A percentile compares a stretch with the other conserved stretches of the same genome.
phyloP scores from a whole-genome alignment of 2,329 filamentous ascomycete genomes.

The Trichothecium roseum region DNA sequence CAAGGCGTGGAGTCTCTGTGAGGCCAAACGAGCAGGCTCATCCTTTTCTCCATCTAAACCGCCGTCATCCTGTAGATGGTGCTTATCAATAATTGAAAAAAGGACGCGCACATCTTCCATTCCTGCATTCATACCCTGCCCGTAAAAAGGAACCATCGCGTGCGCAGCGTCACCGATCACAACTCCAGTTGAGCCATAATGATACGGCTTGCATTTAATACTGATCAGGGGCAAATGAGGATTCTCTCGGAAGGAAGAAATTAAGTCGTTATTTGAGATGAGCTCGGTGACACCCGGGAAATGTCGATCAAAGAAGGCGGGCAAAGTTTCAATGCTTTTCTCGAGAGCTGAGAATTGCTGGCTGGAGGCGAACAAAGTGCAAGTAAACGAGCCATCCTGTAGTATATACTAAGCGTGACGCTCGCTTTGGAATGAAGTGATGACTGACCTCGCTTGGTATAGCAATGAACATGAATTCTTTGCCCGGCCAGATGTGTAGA shows the following conservation, averaged over 20 bases:
- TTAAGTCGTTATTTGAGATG: slow-evolving; percentile 57
- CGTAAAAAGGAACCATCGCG: slow-evolving; percentile 97
- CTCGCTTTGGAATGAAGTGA: background rate
- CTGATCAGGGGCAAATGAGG: slow-evolving; percentile 88
- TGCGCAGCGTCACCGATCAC: slow-evolving; percentile 92
- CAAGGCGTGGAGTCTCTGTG: slow-evolving; percentile 54
- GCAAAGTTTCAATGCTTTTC: slow-evolving; percentile 45
- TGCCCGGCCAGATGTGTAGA: slow-evolving; percentile 93
- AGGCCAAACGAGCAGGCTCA: slow-evolving; percentile 29
- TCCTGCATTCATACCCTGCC: slow-evolving; percentile 94
- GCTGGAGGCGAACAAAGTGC: slow-evolving; percentile 81
- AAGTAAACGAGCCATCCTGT: slow-evolving; percentile 84
- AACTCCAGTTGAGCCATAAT: slow-evolving; percentile 65
- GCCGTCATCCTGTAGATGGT: slow-evolving; percentile 36
- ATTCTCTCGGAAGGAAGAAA: slow-evolving; percentile 66
- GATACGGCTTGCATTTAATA: slow-evolving; percentile 86
- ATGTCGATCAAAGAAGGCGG: slow-evolving; percentile 66
- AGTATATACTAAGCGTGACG: background rate
- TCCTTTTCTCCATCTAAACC: slow-evolving; percentile 26
- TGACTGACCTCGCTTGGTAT: slow-evolving; percentile 58
- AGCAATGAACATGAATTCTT: slow-evolving; percentile 96
- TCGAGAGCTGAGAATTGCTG: slow-evolving; percentile 60
- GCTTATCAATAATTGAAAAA: slow-evolving; percentile 69
- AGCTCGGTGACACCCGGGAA: slow-evolving; percentile 78
- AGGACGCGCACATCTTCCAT: slow-evolving; percentile 88